phyloP scores from a whole-genome alignment of 2,329 filamentous ascomycete genomes.

The Neofusicoccum laricinum region DNA sequence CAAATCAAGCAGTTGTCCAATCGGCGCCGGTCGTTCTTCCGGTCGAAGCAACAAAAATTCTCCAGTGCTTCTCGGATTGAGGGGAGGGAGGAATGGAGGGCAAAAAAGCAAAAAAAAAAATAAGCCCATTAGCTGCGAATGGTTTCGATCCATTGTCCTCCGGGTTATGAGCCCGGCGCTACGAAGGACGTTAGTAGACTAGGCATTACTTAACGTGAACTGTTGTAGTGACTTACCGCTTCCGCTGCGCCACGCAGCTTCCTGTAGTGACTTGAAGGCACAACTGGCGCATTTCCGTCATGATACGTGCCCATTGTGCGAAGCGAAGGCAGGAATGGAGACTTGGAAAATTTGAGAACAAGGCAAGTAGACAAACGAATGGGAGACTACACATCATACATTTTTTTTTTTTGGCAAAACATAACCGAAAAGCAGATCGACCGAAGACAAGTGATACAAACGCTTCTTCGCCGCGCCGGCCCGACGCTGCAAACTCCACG shows the following conservation, averaged over 20 bases:
- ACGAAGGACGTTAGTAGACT: not conserved
- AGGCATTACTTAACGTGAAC: not conserved
- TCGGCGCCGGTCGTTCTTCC: not conserved
- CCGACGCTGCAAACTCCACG: not conserved
- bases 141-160: constrained; percentile 32
- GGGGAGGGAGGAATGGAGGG: not conserved
- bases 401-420: not conserved
- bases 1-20: too few relatives aligned
- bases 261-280: not conserved
- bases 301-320: not conserved
- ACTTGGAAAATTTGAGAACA: not conserved
- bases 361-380: not conserved
- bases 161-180: constrained; percentile 32
- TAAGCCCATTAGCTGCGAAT: constrained; percentile 25
- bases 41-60: not conserved
- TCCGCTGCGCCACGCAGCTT: constrained; percentile 32
- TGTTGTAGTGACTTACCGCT: constrained; percentile 20
- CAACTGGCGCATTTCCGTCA: not conserved
- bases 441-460: not conserved
- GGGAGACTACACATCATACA: not conserved
- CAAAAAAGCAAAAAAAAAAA: constrained; percentile 15
- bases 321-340: not conserved
- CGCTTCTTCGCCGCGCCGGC: not conserved
- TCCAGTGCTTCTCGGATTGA: not conserved
- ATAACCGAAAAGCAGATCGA: not conserved